Evolutionary conservation across 177 flowering plant genomes (phyloP), one percentile per base, ranked within the genome.

Genomic region (Vitis hybrid): DNA sequence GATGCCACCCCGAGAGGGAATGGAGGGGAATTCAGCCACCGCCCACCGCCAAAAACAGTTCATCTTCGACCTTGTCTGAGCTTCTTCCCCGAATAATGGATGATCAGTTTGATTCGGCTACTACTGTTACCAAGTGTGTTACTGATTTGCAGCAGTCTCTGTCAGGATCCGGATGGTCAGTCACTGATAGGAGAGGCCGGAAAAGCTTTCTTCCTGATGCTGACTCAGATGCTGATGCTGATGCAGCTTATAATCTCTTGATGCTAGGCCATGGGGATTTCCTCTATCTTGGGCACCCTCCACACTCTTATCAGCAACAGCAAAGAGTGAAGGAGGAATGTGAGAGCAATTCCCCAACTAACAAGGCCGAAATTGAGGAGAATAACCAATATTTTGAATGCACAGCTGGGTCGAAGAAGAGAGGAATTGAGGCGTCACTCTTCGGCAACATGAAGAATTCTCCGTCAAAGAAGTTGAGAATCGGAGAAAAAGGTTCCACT

Each of bases 21-120:
- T 89, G 90, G 90, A 78, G 90, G 27, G 97, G 97, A 21, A 80
- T 90, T 71, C 74, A 63, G 1, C 92, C 92, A 1, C 93, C 93
- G 0, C 51, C 48, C 13, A 15, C 54, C 11, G 46, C 35, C 46
- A 80, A 63, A 50, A 66, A 53, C 65, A 76, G 74, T 60, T 65
- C 79, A 1, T 68, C 85, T 0, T 71, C 85, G 2, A 75, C 88
- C 48, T 49, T 73, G 9, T 83, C 85, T 1, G 78, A 78, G 3
- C 9, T 20, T 14, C 20, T 1, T 10, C 46, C 12, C 17, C 35
- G 3, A 24, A 80, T 71, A 64, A 50, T 49, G 46, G 71, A 74
- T 11, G 72, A 73, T 65, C 79, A 62, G 18, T 55, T 64, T 46
- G 70, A 62, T 67, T 71, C 54, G n/a, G 30, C 12, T 27, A n/a